Evolutionary conservation across 176 grass and related monocot genomes (phyloP).

Genomic region (Rhynchospora breviuscula): DNA sequence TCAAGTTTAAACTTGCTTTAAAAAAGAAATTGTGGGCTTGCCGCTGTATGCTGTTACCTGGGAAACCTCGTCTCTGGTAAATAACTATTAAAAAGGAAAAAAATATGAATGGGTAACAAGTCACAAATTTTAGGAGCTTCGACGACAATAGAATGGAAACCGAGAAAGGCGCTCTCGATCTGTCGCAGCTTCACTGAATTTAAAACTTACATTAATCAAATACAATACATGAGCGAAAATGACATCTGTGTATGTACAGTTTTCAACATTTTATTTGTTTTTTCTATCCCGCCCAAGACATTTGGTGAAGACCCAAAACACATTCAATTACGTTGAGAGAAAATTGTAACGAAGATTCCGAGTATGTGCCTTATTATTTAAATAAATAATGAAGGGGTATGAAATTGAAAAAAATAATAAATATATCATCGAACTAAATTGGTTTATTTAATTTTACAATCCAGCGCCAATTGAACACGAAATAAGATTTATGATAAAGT

Average conservation of each 20-base stretch:
- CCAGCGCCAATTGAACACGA: too few relatives aligned
- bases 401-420: too few relatives aligned
- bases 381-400: too few relatives aligned
- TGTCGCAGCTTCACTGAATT: neutral
- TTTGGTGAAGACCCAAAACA: too few relatives aligned
- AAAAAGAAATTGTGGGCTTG: neutral
- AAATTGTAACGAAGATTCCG: too few relatives aligned
- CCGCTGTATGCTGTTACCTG: neutral
- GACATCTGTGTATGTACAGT: neutral
- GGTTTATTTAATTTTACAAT: too few relatives aligned
- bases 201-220: neutral
- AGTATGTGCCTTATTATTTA: too few relatives aligned
- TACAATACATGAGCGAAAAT: neutral
- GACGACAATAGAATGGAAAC: neutral
- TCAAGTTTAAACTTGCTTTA: neutral
- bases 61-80: constrained; percentile 12
- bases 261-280: neutral
- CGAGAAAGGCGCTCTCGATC: neutral
- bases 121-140: constrained; percentile 18
- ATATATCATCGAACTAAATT: too few relatives aligned
- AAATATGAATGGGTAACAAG: neutral
- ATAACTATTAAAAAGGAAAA: neutral
- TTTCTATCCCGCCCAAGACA: too few relatives aligned
- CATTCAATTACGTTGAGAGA: too few relatives aligned
- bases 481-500: too few relatives aligned